Percentiles rank a stretch among this genome's conserved stretches.
Evolutionary conservation across 176 grass and related monocot genomes (phyloP).

Genomic region (Carex pumila): DNA sequence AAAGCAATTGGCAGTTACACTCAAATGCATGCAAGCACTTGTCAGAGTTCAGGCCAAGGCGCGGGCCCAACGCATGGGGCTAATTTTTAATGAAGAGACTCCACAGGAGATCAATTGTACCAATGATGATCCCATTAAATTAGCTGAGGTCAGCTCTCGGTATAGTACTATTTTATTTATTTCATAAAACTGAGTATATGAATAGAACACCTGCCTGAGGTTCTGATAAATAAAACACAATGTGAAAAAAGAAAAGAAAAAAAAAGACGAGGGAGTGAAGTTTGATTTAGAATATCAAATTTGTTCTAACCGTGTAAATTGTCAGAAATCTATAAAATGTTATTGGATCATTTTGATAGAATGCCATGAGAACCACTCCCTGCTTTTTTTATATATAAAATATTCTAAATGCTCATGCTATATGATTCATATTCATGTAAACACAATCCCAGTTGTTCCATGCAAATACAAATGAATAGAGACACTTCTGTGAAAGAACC

Average conservation of each 20-base stretch:
- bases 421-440: background rate
- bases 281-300: background rate
- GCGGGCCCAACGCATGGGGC: conserved; percentile 33
- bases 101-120: conserved; percentile 11
- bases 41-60: conserved; percentile 62
- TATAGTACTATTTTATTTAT: background rate
- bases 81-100: conserved; percentile 23
- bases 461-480: background rate
- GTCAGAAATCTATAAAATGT: background rate
- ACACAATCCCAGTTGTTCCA: background rate
- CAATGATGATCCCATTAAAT: conserved; percentile 39
- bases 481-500: no score
- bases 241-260: background rate
- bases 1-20: conserved; percentile 64
- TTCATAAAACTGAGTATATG: background rate
- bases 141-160: conserved; percentile 50
- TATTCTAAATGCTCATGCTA: background rate
- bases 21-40: conserved; percentile 79
- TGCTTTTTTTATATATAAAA: background rate
- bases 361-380: background rate
- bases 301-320: background rate
- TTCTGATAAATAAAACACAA: background rate
- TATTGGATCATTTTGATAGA: no score
- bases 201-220: background rate
- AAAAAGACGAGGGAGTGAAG: background rate